phyloP scores from a whole-genome alignment of 2,329 filamentous ascomycete genomes.

The Pyrenophora teres region DNA sequence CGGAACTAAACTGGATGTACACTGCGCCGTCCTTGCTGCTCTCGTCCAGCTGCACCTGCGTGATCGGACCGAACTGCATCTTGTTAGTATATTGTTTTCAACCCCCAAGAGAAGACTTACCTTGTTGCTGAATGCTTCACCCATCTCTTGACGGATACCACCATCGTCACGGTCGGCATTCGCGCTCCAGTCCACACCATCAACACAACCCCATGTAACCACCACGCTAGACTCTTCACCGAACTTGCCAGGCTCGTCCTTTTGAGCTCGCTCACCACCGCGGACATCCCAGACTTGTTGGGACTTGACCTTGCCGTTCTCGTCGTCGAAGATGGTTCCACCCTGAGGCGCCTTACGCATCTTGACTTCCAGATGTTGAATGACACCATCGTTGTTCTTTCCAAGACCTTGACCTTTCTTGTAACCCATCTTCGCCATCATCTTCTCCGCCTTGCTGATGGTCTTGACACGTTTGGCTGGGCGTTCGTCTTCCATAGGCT shows the following conservation, averaged over 20 bases:
- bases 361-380: slow-evolving; percentile 76
- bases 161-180: slow-evolving; percentile 69
- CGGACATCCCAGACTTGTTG: slow-evolving; percentile 70
- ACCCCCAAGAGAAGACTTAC: slow-evolving; percentile 42
- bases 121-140: slow-evolving; percentile 87
- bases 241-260: slow-evolving; percentile 44
- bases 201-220: slow-evolving; percentile 81
- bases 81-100: background rate
- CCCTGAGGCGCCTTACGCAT: slow-evolving; percentile 28
- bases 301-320: slow-evolving; percentile 56
- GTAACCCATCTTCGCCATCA: slow-evolving; percentile 96
- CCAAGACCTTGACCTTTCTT: slow-evolving; percentile 85
- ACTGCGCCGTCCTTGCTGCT: slow-evolving; percentile 67
- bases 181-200: slow-evolving; percentile 78
- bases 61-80: slow-evolving; percentile 76
- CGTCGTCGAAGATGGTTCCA: slow-evolving; percentile 29
- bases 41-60: slow-evolving; percentile 71
- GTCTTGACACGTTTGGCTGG: slow-evolving; percentile 44
- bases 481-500: slow-evolving; percentile 44
- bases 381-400: slow-evolving; percentile 79
- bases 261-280: slow-evolving; percentile 63
- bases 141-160: slow-evolving; percentile 87
- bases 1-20: slow-evolving; percentile 90
- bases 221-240: slow-evolving; percentile 77
- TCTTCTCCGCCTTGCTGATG: slow-evolving; percentile 67